Percentiles rank a stretch among this genome's conserved stretches.
phyloP scores from a whole-genome alignment of 306 rosid species.

The Lathyrus tuberosus region DNA sequence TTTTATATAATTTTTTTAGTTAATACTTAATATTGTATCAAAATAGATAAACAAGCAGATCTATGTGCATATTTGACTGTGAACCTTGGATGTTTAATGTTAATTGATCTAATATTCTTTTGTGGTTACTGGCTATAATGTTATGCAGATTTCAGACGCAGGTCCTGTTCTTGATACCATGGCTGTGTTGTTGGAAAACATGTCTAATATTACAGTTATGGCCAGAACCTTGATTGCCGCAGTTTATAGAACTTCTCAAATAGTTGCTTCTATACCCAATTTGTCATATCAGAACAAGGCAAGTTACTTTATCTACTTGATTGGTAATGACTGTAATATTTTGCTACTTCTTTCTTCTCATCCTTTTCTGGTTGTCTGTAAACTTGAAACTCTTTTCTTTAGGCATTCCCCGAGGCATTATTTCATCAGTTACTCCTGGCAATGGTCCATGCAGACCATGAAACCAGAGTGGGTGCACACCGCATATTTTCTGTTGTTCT shows the following conservation, averaged over 20 bases:
- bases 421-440: constrained; percentile 89
- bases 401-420: constrained; percentile 97
- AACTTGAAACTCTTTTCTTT: constrained; percentile 32
- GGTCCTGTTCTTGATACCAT: constrained; percentile 89
- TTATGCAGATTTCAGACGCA: constrained; percentile 81
- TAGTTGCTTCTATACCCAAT: constrained; percentile 90
- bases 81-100: constrained; percentile 30
- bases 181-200: constrained; percentile 88
- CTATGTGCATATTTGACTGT: constrained; percentile 21
- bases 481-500: constrained; percentile 93
- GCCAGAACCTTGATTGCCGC: constrained; percentile 84
- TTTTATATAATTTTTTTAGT: constrained; percentile 39
- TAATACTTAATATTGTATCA: not conserved
- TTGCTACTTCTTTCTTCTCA: constrained; percentile 40
- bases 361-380: constrained; percentile 31
- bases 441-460: constrained; percentile 95
- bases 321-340: constrained; percentile 38
- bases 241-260: constrained; percentile 85
- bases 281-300: constrained; percentile 92
- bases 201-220: constrained; percentile 74
- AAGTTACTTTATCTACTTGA: constrained; percentile 45
- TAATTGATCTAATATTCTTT: constrained; percentile 41
- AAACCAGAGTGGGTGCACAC: constrained; percentile 94
- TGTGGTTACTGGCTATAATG: constrained; percentile 43
- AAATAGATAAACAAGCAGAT: constrained; percentile 27